Evolutionary conservation across 768 basidiomycete genomes (phyloP).

Genomic region (Coprinellus micaceus): DNA sequence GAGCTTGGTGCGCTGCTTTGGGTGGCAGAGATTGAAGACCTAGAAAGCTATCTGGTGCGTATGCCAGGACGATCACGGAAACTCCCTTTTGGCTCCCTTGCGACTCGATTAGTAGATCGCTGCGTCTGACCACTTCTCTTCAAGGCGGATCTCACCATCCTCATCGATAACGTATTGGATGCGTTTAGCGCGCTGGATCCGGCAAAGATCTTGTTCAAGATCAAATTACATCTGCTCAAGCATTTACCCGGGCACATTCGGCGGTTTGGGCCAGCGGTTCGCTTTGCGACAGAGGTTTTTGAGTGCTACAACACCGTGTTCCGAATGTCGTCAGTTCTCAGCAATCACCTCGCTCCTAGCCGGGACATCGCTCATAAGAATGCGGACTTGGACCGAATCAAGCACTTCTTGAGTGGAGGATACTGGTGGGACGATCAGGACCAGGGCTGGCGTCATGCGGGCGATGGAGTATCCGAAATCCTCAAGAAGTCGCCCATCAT

Average conservation of each 20-base stretch:
- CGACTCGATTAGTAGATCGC: no score
- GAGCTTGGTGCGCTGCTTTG: constrained; percentile 36
- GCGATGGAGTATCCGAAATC: not conserved
- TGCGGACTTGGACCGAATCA: constrained; percentile 24
- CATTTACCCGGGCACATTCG: constrained; percentile 33
- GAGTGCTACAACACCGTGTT: constrained; percentile 44
- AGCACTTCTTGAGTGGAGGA: constrained; percentile 30
- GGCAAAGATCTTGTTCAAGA: constrained; percentile 29
- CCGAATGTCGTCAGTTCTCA: constrained; percentile 34
- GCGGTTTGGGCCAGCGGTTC: constrained; percentile 33
- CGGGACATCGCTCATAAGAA: constrained; percentile 35
- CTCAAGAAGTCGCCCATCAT: not conserved
- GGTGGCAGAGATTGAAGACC: constrained; percentile 36
- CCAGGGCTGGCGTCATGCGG: constrained; percentile 9
- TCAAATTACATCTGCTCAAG: constrained; percentile 33
- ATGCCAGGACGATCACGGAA: no score
- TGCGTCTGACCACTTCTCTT: constrained; percentile 14
- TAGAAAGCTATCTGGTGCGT: constrained; percentile 27
- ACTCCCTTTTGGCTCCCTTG: no score
- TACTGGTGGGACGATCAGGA: constrained; percentile 20
- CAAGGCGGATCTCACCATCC: constrained; percentile 25
- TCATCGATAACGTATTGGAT: constrained; percentile 35
- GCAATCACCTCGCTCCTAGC: constrained; percentile 43
- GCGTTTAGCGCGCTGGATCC: constrained; percentile 30
- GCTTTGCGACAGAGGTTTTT: constrained; percentile 30